Percentiles rank a stretch among this genome's conserved stretches.
Evolutionary conservation across 192 early-diverging fungal genomes (phyloP).

Genomic region (Podila minutissima): DNA sequence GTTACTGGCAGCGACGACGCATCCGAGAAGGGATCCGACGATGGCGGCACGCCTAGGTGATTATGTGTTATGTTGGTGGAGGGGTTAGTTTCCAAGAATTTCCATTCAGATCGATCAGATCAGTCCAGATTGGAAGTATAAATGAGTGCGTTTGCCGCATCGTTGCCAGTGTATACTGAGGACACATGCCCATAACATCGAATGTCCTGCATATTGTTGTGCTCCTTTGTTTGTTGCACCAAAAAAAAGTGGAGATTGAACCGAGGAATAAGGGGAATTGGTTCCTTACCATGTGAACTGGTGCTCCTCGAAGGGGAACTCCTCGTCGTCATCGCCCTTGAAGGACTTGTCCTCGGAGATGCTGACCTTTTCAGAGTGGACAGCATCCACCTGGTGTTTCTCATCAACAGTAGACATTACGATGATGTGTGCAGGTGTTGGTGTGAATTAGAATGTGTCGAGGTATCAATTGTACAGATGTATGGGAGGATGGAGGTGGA

Average conservation of each 20-base stretch:
- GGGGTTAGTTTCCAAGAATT: neutral
- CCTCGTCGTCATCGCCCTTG: constrained; percentile 6
- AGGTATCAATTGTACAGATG: neutral
- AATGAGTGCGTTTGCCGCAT: too few relatives aligned
- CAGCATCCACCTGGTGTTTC: constrained; percentile 6
- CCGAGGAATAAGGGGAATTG: neutral
- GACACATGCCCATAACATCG: too few relatives aligned
- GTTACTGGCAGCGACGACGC: constrained; percentile 73
- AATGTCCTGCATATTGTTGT: too few relatives aligned
- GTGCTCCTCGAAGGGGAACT: constrained; percentile 36
- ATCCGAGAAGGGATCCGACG: constrained; percentile 69
- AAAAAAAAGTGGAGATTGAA: neutral
- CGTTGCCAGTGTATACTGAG: too few relatives aligned
- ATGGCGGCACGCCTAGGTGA: constrained; percentile 61
- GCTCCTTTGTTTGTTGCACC: too few relatives aligned
- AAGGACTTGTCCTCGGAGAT: constrained; percentile 11
- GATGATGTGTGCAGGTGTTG: neutral
- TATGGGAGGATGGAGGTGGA: neutral
- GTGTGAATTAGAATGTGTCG: neutral
- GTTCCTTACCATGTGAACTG: constrained; percentile 36
- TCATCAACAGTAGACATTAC: constrained; percentile 11
- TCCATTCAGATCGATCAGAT: too few relatives aligned
- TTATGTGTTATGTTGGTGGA: neutral
- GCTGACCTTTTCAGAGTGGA: constrained; percentile 21
- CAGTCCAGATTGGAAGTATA: too few relatives aligned